phyloP scores from a whole-genome alignment of 257 asterid genomes.

The Voacanga thouarsii region DNA sequence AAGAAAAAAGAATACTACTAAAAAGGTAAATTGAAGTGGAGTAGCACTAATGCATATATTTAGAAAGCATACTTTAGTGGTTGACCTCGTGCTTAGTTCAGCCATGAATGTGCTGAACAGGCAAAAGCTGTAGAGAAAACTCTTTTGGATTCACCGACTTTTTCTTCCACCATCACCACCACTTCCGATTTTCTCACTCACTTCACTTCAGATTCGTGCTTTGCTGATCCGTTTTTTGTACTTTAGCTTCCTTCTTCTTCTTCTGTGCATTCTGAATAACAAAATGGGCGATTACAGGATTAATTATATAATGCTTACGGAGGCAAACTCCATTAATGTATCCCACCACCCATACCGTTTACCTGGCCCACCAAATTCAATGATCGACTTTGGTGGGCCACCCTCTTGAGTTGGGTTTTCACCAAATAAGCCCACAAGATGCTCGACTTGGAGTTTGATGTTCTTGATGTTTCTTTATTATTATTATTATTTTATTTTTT shows the following conservation, averaged over 20 bases:
- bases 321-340: conserved; percentile 17
- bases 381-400: conserved; percentile 22
- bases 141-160: conserved; percentile 21
- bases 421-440: conserved; percentile 4
- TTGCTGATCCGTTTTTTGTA: not conserved
- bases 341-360: conserved; percentile 25
- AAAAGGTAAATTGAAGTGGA: conserved; percentile 20
- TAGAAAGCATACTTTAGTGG: conserved; percentile 25
- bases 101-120: conserved; percentile 31
- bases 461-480: not conserved
- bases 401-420: conserved; percentile 15
- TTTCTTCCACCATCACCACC: conserved; percentile 9
- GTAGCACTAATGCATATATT: not conserved
- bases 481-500: too few relatives aligned
- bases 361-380: conserved; percentile 32
- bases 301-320: conserved; percentile 5
- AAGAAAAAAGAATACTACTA: not conserved
- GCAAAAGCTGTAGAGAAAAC: conserved; percentile 13
- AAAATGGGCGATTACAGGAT: not conserved
- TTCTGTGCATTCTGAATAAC: not conserved
- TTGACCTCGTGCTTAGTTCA: conserved; percentile 39
- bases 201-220: not conserved
- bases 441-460: conserved; percentile 19
- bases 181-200: not conserved
- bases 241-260: not conserved